Evolutionary conservation across 306 rosid species (phyloP), one percentile per base, ranked within the genome.

Genomic region (Astragalus glycyphyllos): DNA sequence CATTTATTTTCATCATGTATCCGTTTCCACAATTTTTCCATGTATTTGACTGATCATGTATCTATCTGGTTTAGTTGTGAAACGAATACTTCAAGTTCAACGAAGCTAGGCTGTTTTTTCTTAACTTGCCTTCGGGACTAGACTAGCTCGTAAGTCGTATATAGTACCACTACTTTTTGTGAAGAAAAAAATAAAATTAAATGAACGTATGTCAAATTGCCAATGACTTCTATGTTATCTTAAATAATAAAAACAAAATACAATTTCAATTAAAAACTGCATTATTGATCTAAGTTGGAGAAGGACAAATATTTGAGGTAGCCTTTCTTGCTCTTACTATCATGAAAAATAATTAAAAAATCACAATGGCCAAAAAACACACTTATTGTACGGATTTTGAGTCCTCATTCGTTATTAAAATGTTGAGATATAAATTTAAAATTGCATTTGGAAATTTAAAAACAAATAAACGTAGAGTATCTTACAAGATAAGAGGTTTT

Each of bases 241-340:
- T 17, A 8, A 23, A 23, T 40, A 38, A 58, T 26, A 14, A 31
- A 1, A 46, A 71, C 58, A 46, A 58, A 35, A 58, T 32, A 32
- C 9, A 47, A 47, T 12, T 46, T 38, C 38, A 32, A 58, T 12
- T 7, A 0, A 8, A 47, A 46, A 35, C 11, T 4, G 2, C 10
- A 59, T 15, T 58, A 15, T 71, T 45, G 68, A 11, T 29, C 14
- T 4, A 34, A 8, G 48, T 34, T 71, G 17, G 48, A 72, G 35
- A 35, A 72, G 45, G 68, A 34, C 76, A 72, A 72, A 58, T 72
- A 17, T 37, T 45, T 58, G 26, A 26, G 58, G 35, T 32, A 20
- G 7, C 49, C 68, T 59, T 15, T 48, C 20, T 71, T 58, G 20
- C 76, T 46, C 23, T 3, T 71, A 46, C 46, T 71, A 32, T 7